Base-by-base conservation (phyloP, 2,329 filamentous ascomycete genomes). In the Fusarium vanettenii region DNA sequence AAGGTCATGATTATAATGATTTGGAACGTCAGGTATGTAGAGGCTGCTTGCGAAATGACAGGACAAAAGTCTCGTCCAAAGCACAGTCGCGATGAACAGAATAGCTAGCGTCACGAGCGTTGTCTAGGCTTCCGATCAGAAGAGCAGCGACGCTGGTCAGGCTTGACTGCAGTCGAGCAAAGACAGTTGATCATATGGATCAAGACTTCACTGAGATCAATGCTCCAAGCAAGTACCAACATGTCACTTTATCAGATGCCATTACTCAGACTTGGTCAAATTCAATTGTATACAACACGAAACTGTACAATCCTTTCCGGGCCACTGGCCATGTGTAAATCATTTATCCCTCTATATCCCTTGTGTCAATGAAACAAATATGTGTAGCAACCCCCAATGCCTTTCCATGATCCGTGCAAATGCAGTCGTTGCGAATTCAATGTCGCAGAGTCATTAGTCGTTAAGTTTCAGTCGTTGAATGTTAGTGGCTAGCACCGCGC, bases 351-450 rank as follows among this genome's bases (percentile, higher is more conserved):
- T 59, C 39, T 52, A 41, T 62, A 55, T 52, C 60, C 60, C 55
- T 43, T 43, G 22, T 45, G 55, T 27, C 20, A 41, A 52, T 33
- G 29, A 61, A 52, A 25, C 31, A 66, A 72, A 45, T 20, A 45
- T 45, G 8, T 52, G 43, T 56, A 13, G 27, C 31, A 43, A 31
- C 57, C 61, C 62, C 22, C 43, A 73, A 67, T 56, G 41, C 69
- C 62, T 20, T 64, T 10, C 9, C 33, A 37, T 59, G 18, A 18
- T 60, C 14, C 29, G 14, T 25, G 37, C 35, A 27, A 56, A 55
- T 75, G 37, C 22, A 50, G 18, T 45, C 29, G 29, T 60, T 37
- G 5, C 10, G 48, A 10, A 33, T 33, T 29, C 14, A 60, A 29
- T 25, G 9, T 35, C 25, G 22, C 50, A 63, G 27, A 56, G 18